phyloP scores from a whole-genome alignment of 345 rosid genomes.

The Arabis alpina region DNA sequence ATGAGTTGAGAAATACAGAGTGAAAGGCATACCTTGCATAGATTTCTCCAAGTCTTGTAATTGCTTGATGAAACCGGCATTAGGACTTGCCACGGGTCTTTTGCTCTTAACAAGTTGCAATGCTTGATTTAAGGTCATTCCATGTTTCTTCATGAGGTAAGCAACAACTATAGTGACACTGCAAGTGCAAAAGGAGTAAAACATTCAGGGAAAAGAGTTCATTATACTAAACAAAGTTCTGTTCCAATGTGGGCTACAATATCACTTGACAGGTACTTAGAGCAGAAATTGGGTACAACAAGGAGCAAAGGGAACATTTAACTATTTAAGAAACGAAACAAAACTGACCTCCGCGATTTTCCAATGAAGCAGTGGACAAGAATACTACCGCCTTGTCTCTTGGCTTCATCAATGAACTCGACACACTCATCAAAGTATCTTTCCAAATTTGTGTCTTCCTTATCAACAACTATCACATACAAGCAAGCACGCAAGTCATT shows the following conservation, averaged over 20 bases:
- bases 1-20: neutral
- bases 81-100: conserved; percentile 64
- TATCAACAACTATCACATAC: conserved; percentile 61
- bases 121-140: conserved; percentile 67
- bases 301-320: no score
- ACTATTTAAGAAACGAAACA: conserved; percentile 37
- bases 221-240: conserved; percentile 5
- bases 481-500: conserved; percentile 4
- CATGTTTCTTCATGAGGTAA: conserved; percentile 70
- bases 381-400: conserved; percentile 45
- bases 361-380: conserved; percentile 56
- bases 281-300: neutral
- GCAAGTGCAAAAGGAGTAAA: conserved; percentile 20
- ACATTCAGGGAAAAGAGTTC: conserved; percentile 5
- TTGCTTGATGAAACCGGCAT: conserved; percentile 61
- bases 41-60: conserved; percentile 53
- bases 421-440: conserved; percentile 69
- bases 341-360: conserved; percentile 47
- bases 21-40: conserved; percentile 46
- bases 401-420: conserved; percentile 72
- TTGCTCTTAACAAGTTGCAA: conserved; percentile 57
- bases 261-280: neutral
- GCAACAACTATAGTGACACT: conserved; percentile 79
- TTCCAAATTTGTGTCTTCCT: conserved; percentile 56
- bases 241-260: neutral